Evolutionary conservation across 1,139 yeast genomes (phyloP).

Genomic region (Protomyces lactucae-debilis): DNA sequence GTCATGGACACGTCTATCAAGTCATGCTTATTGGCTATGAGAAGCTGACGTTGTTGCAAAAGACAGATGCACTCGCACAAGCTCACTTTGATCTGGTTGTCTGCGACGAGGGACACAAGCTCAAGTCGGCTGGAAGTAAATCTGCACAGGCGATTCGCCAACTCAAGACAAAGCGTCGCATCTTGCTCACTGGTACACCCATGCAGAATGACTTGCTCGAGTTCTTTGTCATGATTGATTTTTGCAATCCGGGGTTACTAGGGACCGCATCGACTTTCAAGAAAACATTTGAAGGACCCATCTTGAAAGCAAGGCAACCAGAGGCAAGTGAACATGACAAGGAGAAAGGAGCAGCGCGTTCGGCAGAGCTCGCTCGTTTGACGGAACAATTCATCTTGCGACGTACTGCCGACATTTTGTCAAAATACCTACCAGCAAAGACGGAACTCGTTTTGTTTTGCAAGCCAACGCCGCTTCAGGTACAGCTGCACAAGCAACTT

Average conservation of each 20-base stretch:
- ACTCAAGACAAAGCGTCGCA: constrained; percentile 41
- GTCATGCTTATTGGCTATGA: constrained; percentile 86
- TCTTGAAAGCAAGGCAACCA: constrained; percentile 65
- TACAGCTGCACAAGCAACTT: constrained; percentile 52
- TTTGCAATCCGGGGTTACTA: constrained; percentile 75
- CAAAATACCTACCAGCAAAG: constrained; percentile 59
- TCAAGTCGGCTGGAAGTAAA: constrained; percentile 44
- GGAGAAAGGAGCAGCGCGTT: constrained; percentile 55
- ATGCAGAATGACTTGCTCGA: constrained; percentile 87
- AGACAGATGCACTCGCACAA: constrained; percentile 45
- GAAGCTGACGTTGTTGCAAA: constrained; percentile 56
- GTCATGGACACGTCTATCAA: constrained; percentile 67
- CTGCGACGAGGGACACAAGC: constrained; percentile 93
- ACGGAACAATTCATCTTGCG: constrained; percentile 58
- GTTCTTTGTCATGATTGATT: constrained; percentile 73
- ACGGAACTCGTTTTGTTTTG: constrained; percentile 77
- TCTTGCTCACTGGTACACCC: constrained; percentile 91
- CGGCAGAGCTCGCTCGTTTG: constrained; percentile 44
- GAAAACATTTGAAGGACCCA: constrained; percentile 63
- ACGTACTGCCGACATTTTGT: constrained; percentile 64
- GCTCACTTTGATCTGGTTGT: constrained; percentile 65
- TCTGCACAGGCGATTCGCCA: constrained; percentile 22
- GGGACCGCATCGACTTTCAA: constrained; percentile 65
- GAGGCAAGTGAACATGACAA: constrained; percentile 54
- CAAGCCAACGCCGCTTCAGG: constrained; percentile 64